These are phyloP conservation scores for Fusarium hainanense DNA, from an alignment of 2,329 filamentous ascomycete species.

Conservation along the genomic window DNA sequence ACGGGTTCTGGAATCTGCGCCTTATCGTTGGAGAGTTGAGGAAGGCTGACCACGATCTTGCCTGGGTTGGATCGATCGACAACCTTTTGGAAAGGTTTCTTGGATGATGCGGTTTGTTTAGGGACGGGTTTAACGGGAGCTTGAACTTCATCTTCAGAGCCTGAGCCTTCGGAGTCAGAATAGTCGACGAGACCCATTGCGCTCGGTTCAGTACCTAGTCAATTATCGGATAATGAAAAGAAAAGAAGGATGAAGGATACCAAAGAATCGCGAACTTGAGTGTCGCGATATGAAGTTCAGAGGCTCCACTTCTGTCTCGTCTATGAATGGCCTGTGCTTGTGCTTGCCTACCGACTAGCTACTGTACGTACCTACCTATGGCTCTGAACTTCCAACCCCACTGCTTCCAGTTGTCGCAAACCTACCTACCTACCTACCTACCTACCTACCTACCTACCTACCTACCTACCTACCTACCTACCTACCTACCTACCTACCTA, in stretches of 20 bases:
- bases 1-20: constrained; percentile 59
- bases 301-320: constrained; percentile 29
- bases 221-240: neutral
- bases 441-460: no score
- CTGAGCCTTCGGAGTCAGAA: constrained; percentile 85
- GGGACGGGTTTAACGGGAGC: constrained; percentile 43
- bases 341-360: no score
- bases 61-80: constrained; percentile 83
- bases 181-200: constrained; percentile 84
- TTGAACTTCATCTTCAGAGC: constrained; percentile 62
- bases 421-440: no score
- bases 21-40: constrained; percentile 60
- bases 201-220: neutral
- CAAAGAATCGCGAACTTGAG: constrained; percentile 20
- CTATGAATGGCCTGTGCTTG: constrained; percentile 17
- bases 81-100: constrained; percentile 80
- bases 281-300: constrained; percentile 15
- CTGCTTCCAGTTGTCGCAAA: neutral
- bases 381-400: constrained; percentile 35
- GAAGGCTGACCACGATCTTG: constrained; percentile 86
- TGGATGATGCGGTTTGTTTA: constrained; percentile 54
- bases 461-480: no score
- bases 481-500: no score
- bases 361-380: neutral
- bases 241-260: neutral